phyloP scores from a whole-genome alignment of 352 stramenopile species.

The Phytophthora quininea region DNA sequence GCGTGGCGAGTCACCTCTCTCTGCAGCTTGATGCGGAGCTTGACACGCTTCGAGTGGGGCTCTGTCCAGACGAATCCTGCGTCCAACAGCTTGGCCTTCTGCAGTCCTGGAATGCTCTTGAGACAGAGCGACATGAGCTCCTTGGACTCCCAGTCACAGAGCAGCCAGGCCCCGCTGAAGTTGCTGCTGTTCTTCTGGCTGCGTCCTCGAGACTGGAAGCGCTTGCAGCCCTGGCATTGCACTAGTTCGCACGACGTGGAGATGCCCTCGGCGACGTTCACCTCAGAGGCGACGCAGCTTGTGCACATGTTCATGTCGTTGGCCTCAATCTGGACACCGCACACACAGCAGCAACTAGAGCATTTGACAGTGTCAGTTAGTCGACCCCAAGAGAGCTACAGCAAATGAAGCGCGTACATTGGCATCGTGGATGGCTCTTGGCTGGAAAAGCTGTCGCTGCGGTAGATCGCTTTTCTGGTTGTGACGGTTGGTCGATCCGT shows the following conservation, averaged over 20 bases:
- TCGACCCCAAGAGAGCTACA: too few species aligned
- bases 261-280: slow-evolving; percentile 80
- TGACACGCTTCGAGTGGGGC: slow-evolving; percentile 80
- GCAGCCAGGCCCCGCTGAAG: slow-evolving; percentile 50
- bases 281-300: slow-evolving; percentile 63
- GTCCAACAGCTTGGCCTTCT: slow-evolving; percentile 78
- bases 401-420: slow-evolving; percentile 16
- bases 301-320: slow-evolving; percentile 85
- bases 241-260: slow-evolving; percentile 48
- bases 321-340: slow-evolving; percentile 68
- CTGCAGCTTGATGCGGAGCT: slow-evolving; percentile 72
- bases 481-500: background rate
- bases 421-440: slow-evolving; percentile 15
- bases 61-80: slow-evolving; percentile 86
- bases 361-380: background rate
- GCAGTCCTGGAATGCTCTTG: slow-evolving; percentile 68
- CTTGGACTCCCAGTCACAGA: slow-evolving; percentile 73
- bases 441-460: background rate
- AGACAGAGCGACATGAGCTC: slow-evolving; percentile 83
- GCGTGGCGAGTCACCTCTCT: slow-evolving; percentile 74
- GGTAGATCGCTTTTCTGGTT: background rate
- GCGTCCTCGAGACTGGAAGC: slow-evolving; percentile 65
- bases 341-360: slow-evolving; percentile 60
- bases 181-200: slow-evolving; percentile 40
- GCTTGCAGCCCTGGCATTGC: slow-evolving; percentile 72